These are phyloP conservation scores for Citrus mangshanensis DNA, from an alignment of 345 rosid genomes.

Conservation along the genomic window DNA sequence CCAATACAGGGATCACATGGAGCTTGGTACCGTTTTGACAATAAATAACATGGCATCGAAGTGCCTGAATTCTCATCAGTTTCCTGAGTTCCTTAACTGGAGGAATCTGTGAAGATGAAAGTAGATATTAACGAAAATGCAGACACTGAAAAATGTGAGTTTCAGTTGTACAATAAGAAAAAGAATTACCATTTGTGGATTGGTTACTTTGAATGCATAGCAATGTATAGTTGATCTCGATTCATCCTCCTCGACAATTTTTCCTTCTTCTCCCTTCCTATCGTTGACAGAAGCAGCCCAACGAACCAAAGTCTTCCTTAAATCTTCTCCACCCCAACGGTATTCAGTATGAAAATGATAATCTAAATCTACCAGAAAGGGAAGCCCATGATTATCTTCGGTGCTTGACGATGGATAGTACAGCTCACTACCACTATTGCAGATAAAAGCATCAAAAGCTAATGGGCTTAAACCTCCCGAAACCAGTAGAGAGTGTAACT, in stretches of 20 bases:
- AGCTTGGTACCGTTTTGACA: slow-evolving; percentile 61
- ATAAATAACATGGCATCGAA: slow-evolving; percentile 25
- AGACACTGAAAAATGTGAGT: too few species aligned
- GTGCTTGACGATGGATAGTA: slow-evolving; percentile 54
- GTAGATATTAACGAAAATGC: neutral
- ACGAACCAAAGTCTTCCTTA: slow-evolving; percentile 65
- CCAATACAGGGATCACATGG: slow-evolving; percentile 68
- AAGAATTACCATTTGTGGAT: slow-evolving; percentile 42
- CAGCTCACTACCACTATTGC: slow-evolving; percentile 80
- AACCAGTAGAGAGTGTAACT: slow-evolving; percentile 44
- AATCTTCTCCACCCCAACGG: slow-evolving; percentile 78
- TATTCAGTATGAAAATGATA: slow-evolving; percentile 77
- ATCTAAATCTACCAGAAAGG: slow-evolving; percentile 56
- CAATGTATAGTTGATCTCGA: slow-evolving; percentile 52
- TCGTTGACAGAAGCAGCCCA: slow-evolving; percentile 56
- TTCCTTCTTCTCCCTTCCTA: slow-evolving; percentile 35
- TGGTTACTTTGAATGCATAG: slow-evolving; percentile 52
- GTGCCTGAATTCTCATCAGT: slow-evolving; percentile 66
- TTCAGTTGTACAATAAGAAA: neutral
- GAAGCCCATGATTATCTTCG: slow-evolving; percentile 41
- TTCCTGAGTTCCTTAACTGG: slow-evolving; percentile 64
- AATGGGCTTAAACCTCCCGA: slow-evolving; percentile 52
- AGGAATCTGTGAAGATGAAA: slow-evolving; percentile 42
- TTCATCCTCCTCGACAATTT: slow-evolving; percentile 45
- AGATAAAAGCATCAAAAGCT: slow-evolving; percentile 73